Evolutionary conservation across 2,329 filamentous ascomycete species (phyloP).

Genomic region (Aspergillus pseudonomiae): DNA sequence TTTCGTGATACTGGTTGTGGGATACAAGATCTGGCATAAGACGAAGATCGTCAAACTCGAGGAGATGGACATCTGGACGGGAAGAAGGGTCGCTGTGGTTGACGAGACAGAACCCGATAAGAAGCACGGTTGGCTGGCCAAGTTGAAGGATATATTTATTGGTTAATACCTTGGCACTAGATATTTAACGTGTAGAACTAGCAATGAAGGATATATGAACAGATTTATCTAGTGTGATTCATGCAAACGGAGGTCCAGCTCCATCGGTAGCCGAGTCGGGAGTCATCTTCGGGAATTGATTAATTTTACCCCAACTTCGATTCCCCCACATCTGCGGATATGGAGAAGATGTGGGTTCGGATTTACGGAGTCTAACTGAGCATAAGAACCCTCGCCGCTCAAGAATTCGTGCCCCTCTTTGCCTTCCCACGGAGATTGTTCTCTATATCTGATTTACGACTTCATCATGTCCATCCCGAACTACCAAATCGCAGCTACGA

Average conservation of each 20-base stretch:
- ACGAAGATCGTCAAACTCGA: slow-evolving; percentile 39
- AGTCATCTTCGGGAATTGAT: no score
- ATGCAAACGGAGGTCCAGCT: no score
- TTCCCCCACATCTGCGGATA: background rate
- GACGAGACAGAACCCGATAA: slow-evolving; percentile 22
- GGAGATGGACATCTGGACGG: slow-evolving; percentile 46
- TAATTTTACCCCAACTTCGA: background rate
- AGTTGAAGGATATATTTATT: slow-evolving; percentile 26
- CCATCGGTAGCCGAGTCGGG: no score
- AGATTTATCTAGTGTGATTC: no score
- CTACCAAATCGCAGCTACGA: slow-evolving; percentile 16
- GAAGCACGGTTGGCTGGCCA: slow-evolving; percentile 19
- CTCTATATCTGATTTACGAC: no score
- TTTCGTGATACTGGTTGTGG: slow-evolving; percentile 51
- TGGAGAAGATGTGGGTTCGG: background rate
- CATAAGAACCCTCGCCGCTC: background rate
- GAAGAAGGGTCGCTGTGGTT: slow-evolving; percentile 30
- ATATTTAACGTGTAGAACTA: no score
- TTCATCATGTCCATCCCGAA: background rate
- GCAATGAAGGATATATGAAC: no score
- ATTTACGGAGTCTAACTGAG: background rate
- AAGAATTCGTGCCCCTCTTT: no score
- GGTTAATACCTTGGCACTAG: slow-evolving; percentile 16
- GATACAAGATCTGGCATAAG: slow-evolving; percentile 50
- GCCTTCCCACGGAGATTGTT: no score